Evolutionary conservation across 2,329 filamentous ascomycete genomes (phyloP).

Genomic region (Xylariaceae sp.): DNA sequence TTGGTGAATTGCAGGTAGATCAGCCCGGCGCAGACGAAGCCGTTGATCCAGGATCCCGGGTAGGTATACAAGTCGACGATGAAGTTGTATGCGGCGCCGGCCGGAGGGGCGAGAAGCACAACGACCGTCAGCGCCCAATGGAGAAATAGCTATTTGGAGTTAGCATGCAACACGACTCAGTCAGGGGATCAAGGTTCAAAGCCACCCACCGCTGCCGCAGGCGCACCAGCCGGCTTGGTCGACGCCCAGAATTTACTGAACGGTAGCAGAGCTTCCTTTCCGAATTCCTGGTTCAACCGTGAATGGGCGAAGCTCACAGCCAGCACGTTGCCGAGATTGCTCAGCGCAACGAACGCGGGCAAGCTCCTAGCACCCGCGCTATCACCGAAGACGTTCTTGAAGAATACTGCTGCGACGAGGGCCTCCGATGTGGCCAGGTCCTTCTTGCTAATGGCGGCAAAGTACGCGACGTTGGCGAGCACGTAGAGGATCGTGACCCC

Average conservation of each 20-base stretch:
- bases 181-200: background rate
- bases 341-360: constrained; percentile 56
- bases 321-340: constrained; percentile 59
- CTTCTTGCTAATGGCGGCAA: constrained; percentile 56
- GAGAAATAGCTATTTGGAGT: constrained; percentile 46
- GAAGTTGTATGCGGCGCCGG: constrained; percentile 66
- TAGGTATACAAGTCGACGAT: constrained; percentile 55
- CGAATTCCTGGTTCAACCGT: constrained; percentile 61
- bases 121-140: constrained; percentile 64
- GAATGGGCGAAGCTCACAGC: constrained; percentile 58
- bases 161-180: background rate
- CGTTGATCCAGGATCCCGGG: constrained; percentile 51
- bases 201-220: constrained; percentile 47
- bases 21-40: constrained; percentile 47
- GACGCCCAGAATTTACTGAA: constrained; percentile 65
- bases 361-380: constrained; percentile 46
- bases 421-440: constrained; percentile 56
- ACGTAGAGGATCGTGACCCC: constrained; percentile 58
- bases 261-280: constrained; percentile 65
- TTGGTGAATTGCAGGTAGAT: constrained; percentile 49
- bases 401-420: constrained; percentile 58
- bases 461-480: constrained; percentile 62
- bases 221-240: constrained; percentile 63
- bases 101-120: constrained; percentile 61
- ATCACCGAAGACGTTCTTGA: constrained; percentile 57